These are phyloP conservation scores for Penicillium occitanis DNA, from an alignment of 2,329 filamentous ascomycete species.

Conservation along the genomic window DNA sequence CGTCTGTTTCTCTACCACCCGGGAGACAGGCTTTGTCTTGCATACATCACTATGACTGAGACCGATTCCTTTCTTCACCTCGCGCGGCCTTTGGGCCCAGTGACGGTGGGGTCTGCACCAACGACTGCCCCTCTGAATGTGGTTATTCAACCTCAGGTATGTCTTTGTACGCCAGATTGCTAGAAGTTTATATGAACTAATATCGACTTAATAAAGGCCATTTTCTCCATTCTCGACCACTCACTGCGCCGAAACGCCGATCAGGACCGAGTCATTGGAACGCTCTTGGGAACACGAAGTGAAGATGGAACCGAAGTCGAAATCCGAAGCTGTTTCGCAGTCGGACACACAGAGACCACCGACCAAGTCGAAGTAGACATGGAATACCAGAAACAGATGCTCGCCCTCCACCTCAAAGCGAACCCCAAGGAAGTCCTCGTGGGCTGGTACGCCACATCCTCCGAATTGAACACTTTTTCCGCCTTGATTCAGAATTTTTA, in stretches of 20 bases:
- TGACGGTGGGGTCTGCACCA: conserved; percentile 73
- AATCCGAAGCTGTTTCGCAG: conserved; percentile 94
- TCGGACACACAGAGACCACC: conserved; percentile 96
- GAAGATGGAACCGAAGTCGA: conserved; percentile 97
- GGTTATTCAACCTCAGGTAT: conserved; percentile 91
- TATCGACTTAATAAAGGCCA: conserved; percentile 46
- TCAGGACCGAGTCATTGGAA: conserved; percentile 94
- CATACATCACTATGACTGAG: conserved; percentile 69
- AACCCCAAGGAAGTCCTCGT: conserved; percentile 91
- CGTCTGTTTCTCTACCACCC: conserved; percentile 26
- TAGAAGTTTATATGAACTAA: too few relatives aligned
- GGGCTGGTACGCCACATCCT: conserved; percentile 97
- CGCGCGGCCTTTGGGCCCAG: conserved; percentile 83
- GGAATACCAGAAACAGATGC: conserved; percentile 99
- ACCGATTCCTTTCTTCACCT: conserved; percentile 91
- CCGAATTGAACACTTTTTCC: conserved; percentile 97
- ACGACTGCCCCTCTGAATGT: conserved; percentile 90
- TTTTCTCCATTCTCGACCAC: conserved; percentile 77
- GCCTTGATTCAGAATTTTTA: conserved; percentile 99
- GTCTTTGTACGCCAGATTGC: conserved; percentile 29
- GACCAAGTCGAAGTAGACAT: conserved; percentile 99
- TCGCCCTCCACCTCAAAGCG: conserved; percentile 88
- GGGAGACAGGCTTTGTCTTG: conserved; percentile 24
- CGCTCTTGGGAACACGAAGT: conserved; percentile 85
- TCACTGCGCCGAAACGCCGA: conserved; percentile 87